Evolutionary conservation across 75 land plant species (phyloP).

Genomic region (Ceratopteris richardii): DNA sequence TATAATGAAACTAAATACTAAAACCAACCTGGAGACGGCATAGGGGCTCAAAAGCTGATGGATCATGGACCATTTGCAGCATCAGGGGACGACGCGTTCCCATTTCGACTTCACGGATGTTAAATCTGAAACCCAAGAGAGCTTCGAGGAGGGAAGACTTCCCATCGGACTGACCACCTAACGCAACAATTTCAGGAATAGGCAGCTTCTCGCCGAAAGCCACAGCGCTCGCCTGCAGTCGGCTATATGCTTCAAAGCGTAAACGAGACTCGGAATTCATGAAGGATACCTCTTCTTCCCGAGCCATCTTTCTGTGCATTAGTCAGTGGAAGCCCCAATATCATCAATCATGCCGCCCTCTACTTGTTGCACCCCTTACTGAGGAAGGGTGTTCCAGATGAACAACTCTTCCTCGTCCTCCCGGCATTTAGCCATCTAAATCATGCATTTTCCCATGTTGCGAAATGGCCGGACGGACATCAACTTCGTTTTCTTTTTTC

Average conservation of each 20-base stretch:
- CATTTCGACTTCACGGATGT: slow-evolving; percentile 95
- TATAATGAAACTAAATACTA: too few species aligned
- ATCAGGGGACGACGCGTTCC: slow-evolving; percentile 89
- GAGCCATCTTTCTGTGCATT: too few species aligned
- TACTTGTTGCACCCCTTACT: too few species aligned
- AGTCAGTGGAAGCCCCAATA: too few species aligned
- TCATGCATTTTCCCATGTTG: too few species aligned
- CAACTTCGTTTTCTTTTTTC: too few species aligned
- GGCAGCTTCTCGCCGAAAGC: slow-evolving; percentile 94
- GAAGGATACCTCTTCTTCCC: not conserved
- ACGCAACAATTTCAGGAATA: slow-evolving; percentile 90
- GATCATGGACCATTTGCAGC: slow-evolving; percentile 94
- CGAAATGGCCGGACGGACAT: too few species aligned
- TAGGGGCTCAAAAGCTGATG: slow-evolving; percentile 72
- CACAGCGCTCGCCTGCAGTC: slow-evolving; percentile 87
- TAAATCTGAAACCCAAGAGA: slow-evolving; percentile 84
- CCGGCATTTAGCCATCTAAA: too few species aligned
- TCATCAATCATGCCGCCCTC: too few species aligned
- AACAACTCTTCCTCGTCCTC: too few species aligned
- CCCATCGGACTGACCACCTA: slow-evolving; percentile 97
- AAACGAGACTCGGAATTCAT: slow-evolving; percentile 19
- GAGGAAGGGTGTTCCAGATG: too few species aligned
- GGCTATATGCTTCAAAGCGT: slow-evolving; percentile 90
- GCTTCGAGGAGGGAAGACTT: slow-evolving; percentile 97
- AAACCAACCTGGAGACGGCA: slow-evolving; percentile 85